Conservation (phyloP, 164 flowering plant species). For the Magnolia kwangsiensis region DNA sequence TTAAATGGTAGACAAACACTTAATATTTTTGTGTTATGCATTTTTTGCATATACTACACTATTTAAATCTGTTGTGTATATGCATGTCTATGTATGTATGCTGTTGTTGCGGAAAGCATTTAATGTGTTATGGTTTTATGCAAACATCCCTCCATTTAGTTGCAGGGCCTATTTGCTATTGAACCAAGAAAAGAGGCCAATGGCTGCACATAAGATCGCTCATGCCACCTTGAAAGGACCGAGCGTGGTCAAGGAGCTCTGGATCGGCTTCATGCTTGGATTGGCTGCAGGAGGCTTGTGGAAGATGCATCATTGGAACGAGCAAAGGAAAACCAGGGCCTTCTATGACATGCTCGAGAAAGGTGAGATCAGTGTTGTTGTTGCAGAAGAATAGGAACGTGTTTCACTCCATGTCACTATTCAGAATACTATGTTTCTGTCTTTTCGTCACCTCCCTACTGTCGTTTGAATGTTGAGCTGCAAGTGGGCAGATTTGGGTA, state of each 20-base stretch:
- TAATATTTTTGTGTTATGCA: neutral
- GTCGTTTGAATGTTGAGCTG: neutral
- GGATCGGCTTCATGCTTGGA: slow-evolving; percentile 22
- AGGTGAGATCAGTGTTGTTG: slow-evolving; percentile 30
- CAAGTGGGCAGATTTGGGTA: neutral
- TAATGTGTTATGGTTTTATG: neutral
- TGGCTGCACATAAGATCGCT: slow-evolving; percentile 31
- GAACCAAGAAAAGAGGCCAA: neutral
- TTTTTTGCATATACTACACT: neutral
- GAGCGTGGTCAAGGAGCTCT: slow-evolving; percentile 34
- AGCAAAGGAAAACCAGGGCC: slow-evolving; percentile 29
- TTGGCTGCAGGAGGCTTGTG: slow-evolving; percentile 29
- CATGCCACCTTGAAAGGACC: slow-evolving; percentile 35
- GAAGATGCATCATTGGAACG: slow-evolving; percentile 42
- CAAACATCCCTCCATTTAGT: neutral
- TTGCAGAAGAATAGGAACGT: slow-evolving; percentile 21
- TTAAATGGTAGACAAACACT: neutral
- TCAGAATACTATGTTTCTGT: neutral
- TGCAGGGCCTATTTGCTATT: neutral
- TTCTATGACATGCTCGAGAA: slow-evolving; percentile 32
- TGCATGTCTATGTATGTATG: neutral
- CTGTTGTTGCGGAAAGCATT: neutral
- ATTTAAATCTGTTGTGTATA: neutral
- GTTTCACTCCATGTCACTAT: too few relatives aligned
- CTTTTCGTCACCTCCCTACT: neutral